Conservation (phyloP, 2,329 filamentous ascomycete genomes). For the Zarea fungicola region DNA sequence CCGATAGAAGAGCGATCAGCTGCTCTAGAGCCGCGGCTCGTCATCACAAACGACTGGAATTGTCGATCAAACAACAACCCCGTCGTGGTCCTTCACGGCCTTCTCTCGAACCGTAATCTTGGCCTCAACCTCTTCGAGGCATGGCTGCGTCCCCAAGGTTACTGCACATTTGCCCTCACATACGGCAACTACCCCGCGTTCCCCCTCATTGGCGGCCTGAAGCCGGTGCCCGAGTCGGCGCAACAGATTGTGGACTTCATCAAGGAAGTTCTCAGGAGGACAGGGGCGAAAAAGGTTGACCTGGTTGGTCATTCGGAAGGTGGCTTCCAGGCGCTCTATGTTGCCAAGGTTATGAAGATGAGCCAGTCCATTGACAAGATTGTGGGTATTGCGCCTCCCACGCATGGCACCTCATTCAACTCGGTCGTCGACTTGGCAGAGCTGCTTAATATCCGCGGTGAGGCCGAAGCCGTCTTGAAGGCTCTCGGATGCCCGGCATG, state of each 20-base stretch:
- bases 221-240: constrained; percentile 15
- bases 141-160: constrained; percentile 15
- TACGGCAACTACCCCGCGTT: constrained; percentile 16
- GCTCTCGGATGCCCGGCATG: constrained; percentile 15
- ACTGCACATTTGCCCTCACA: constrained; percentile 19
- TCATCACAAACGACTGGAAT: constrained; percentile 15
- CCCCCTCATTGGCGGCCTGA: constrained; percentile 18
- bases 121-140: constrained; percentile 18
- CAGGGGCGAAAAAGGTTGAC: constrained; percentile 18
- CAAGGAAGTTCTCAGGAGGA: constrained; percentile 14
- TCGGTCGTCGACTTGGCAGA: constrained; percentile 11
- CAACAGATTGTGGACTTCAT: constrained; percentile 18
- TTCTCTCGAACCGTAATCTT: constrained; percentile 13
- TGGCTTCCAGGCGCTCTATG: constrained; percentile 19
- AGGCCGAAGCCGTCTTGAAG: constrained; percentile 5
- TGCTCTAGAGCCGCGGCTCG: not conserved
- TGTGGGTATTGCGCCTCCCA: constrained; percentile 16
- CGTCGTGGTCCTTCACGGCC: constrained; percentile 19
- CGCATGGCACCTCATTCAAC: constrained; percentile 17
- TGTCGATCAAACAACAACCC: constrained; percentile 18
- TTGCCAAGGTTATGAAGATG: constrained; percentile 17
- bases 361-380: constrained; percentile 15
- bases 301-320: constrained; percentile 21
- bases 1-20: not conserved
- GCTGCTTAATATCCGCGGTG: not conserved